Evolutionary conservation across 2,329 filamentous ascomycete genomes (phyloP).

Genomic region (Aspergillus fructus): DNA sequence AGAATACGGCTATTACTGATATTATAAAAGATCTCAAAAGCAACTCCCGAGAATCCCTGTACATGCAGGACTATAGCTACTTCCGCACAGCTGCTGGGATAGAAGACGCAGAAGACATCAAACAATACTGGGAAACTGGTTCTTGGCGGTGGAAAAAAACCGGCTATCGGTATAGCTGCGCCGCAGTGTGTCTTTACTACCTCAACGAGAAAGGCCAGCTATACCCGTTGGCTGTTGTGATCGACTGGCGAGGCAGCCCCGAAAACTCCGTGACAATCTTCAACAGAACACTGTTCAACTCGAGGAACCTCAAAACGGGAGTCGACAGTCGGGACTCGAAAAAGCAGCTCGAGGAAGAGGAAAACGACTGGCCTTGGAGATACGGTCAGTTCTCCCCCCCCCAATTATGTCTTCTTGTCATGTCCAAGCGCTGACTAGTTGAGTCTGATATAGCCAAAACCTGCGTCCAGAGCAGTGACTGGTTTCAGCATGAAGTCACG

Average conservation of each 20-base stretch:
- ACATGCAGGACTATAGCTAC: not conserved
- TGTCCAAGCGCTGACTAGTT: not conserved
- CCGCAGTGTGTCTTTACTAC: not conserved
- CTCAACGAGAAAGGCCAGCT: not conserved
- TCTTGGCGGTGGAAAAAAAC: rapidly evolving
- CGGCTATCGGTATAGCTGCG: not conserved
- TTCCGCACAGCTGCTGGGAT: not conserved
- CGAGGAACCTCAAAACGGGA: not conserved
- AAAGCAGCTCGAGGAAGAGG: not conserved
- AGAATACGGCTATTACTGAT: too few species aligned
- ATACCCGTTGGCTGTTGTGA: not conserved
- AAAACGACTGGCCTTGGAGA: not conserved
- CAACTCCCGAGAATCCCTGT: not conserved
- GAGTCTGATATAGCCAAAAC: not conserved
- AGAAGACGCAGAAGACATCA: not conserved
- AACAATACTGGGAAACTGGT: not conserved
- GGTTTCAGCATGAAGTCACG: not conserved
- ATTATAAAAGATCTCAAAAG: not conserved
- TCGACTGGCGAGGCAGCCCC: not conserved
- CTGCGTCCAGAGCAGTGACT: not conserved
- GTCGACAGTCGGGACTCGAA: not conserved
- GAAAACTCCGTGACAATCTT: not conserved
- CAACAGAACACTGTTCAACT: not conserved
- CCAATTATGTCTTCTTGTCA: too few species aligned
- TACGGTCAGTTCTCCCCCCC: not conserved